Percentiles rank a stretch among this genome's conserved stretches.
phyloP scores from a whole-genome alignment of 345 rosid species.

The Arabidopsis suecica region DNA sequence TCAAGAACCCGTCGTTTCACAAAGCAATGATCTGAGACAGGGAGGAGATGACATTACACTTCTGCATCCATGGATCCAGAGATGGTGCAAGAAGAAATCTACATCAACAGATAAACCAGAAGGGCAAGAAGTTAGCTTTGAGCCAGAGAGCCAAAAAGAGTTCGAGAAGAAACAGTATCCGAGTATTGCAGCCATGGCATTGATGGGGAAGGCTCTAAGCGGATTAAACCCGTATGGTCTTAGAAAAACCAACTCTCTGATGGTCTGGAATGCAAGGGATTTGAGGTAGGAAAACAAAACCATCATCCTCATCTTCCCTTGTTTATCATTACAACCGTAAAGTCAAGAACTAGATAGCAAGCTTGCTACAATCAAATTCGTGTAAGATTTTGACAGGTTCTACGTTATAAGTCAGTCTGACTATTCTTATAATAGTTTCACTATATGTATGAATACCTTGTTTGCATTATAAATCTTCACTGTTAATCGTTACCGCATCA shows the following conservation, averaged over 20 bases:
- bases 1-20: constrained; percentile 38
- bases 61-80: constrained; percentile 68
- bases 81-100: constrained; percentile 63
- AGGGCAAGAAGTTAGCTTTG: constrained; percentile 41
- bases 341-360: constrained; percentile 19
- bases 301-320: background rate
- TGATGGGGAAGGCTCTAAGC: constrained; percentile 89
- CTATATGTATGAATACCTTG: constrained; percentile 8
- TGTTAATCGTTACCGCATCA: background rate
- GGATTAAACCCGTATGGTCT: constrained; percentile 63
- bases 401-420: constrained; percentile 3
- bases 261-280: constrained; percentile 68
- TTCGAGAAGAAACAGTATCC: constrained; percentile 69
- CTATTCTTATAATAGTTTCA: constrained; percentile 5
- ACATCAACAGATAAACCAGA: constrained; percentile 37
- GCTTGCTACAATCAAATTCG: constrained; percentile 10
- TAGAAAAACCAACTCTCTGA: constrained; percentile 54
- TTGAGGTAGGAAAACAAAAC: constrained; percentile 34
- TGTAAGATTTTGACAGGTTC: constrained; percentile 30
- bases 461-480: background rate
- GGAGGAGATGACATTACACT: constrained; percentile 48
- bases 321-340: constrained; percentile 12
- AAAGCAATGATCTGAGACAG: constrained; percentile 41
- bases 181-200: constrained; percentile 95
- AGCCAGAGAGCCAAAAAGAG: constrained; percentile 55